These are phyloP conservation scores for Starmerella kuoi DNA, from an alignment of 805 yeast genomes.

Conservation along the genomic window DNA sequence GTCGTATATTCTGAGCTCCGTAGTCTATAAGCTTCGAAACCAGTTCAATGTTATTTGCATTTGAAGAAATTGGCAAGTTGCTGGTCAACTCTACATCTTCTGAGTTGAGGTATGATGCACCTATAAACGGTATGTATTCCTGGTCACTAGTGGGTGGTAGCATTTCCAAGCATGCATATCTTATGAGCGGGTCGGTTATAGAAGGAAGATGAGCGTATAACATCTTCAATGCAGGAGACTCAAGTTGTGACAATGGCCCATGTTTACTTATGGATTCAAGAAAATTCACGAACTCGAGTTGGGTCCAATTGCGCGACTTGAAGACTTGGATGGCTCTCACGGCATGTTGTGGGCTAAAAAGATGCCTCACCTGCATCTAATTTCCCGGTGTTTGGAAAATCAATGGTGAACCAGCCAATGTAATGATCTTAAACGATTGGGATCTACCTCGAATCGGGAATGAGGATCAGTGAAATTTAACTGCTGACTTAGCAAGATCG, in stretches of 20 bases:
- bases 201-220: slow-evolving; percentile 3
- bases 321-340: slow-evolving; percentile 7
- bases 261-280: slow-evolving; percentile 4
- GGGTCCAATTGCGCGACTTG: slow-evolving; percentile 5
- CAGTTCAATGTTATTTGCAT: not conserved
- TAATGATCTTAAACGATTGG: too few species aligned
- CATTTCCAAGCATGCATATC: not conserved
- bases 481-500: too few species aligned
- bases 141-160: not conserved
- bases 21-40: not conserved
- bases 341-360: slow-evolving; percentile 7
- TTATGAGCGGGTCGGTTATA: slow-evolving; percentile 4
- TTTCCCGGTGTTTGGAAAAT: too few species aligned
- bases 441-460: too few species aligned
- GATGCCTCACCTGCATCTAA: slow-evolving; percentile 5
- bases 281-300: slow-evolving; percentile 7
- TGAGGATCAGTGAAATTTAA: too few species aligned
- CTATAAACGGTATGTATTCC: not conserved
- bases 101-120: not conserved
- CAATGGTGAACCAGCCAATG: too few species aligned
- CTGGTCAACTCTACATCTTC: not conserved
- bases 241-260: not conserved
- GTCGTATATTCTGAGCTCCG: not conserved
- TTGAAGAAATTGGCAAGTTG: not conserved
- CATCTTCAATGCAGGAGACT: not conserved